A percentile compares a stretch with the other conserved stretches of the same genome.
Evolutionary conservation across 768 basidiomycete species (phyloP).

Genomic region (Tylopilus balloui): DNA sequence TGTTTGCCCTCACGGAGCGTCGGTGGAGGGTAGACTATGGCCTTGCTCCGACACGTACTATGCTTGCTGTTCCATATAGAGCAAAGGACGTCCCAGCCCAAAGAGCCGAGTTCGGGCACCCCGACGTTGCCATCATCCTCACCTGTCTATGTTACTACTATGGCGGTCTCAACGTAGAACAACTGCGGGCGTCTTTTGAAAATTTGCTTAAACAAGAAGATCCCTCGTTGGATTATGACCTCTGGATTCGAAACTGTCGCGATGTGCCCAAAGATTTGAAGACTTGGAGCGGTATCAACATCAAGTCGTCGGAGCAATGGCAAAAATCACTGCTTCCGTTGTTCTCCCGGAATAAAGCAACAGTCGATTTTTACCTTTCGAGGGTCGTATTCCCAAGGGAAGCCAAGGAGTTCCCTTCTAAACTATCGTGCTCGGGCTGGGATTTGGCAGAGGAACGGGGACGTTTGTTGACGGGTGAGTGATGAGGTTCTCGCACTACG

Average conservation of each 20-base stretch:
- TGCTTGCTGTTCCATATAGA: slow-evolving; percentile 36
- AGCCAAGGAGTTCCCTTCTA: slow-evolving; percentile 35
- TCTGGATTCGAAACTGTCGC: background rate
- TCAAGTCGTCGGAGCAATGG: slow-evolving; percentile 30
- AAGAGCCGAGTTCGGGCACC: slow-evolving; percentile 39
- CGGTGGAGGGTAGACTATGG: slow-evolving; percentile 40
- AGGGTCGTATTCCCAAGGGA: slow-evolving; percentile 37
- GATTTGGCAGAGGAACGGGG: slow-evolving; percentile 31
- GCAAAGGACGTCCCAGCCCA: slow-evolving; percentile 37
- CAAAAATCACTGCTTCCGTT: slow-evolving; percentile 21
- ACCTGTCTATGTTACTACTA: slow-evolving; percentile 39
- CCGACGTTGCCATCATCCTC: slow-evolving; percentile 33
- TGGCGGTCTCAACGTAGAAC: slow-evolving; percentile 25
- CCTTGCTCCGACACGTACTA: slow-evolving; percentile 29
- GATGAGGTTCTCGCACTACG: background rate
- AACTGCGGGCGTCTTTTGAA: background rate
- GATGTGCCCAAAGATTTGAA: background rate
- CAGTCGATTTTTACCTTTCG: slow-evolving; percentile 36
- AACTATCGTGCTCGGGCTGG: slow-evolving; percentile 36
- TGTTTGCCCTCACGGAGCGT: slow-evolving; percentile 30
- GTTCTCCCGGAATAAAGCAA: slow-evolving; percentile 27
- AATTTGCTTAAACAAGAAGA: slow-evolving; percentile 5
- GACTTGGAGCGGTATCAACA: background rate
- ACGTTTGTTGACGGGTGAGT: slow-evolving; percentile 16
- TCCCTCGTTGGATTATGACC: background rate